Evolutionary conservation across 805 yeast genomes (phyloP), one percentile per base, ranked within the genome.

Genomic region (Saccharomycopsis sp.): DNA sequence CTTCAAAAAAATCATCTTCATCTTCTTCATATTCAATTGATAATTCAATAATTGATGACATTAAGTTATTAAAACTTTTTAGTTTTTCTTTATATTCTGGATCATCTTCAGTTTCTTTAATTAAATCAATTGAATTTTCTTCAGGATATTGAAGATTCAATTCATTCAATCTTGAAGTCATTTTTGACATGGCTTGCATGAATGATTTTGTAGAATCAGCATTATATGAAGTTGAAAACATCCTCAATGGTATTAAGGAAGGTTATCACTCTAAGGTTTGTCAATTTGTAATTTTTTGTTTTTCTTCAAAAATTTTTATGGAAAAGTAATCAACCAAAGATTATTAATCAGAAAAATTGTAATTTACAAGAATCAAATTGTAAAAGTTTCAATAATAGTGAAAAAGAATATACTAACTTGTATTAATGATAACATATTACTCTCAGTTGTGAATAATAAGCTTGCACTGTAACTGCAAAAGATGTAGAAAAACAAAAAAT

Each of bases 131-230:
- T 17, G 21, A 70, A 17, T 65, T 54, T 27, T 51, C 64, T 17
- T 50, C 33, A 2, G 44, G 32, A 12, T 49, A 49, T 10, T 49
- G 52, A 10, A 52, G 30, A 1, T 56, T 51, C 13, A 72, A 50
- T 1, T 52, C 45, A 2, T 58, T 54, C 42, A 76, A 53, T 1
- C 67, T 56, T 4, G 70, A 74, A n/a, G 72, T 62, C 79, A 82
- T 73, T 2, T 76, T 70, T 55, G 69, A 72, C 86, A 82, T 79
- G 15, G 92, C 89, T 54, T 72, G 72, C 81, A 82, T 74, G 57
- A 73, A 82, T 18, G 92, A 80, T 57, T 74, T 71, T 8, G 88
- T 79, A 1, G 88, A 79, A 12, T 71, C 63, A 6, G 69, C 80
- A 35, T 71, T 68, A 48, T 73, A 74, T 4, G 70, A 51, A 0